Base-by-base conservation (phyloP, 345 rosid species). In the Ricinus communis region DNA sequence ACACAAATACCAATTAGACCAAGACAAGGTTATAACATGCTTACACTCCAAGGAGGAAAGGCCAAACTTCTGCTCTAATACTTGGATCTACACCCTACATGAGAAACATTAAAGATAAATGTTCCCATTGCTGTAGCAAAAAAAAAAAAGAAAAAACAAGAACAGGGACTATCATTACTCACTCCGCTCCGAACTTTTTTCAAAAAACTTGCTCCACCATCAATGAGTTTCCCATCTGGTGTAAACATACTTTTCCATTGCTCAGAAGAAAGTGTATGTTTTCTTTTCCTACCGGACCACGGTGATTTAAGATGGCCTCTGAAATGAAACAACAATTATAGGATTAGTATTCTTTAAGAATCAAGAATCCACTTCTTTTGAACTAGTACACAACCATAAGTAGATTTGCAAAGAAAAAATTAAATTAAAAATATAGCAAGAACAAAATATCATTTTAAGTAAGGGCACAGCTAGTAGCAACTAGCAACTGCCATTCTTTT, bases 41-140 rank as follows among this genome's bases (percentile, higher is more conserved):
- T 90, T 87, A 95, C 99, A 95, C 97, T 75, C 98, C 98, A 62
- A 95, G 98, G 64, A 95, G 98, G 74, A 89, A 92, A 0, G 99
- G 99, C 99, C 99, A 95, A 53, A 95, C 98, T 76, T 92, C 96
- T 0, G 89, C 73, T 54, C 98, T 86, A 71, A 95, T 87, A 82
- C 82, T 85, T 43, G 96, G 97, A 88, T 95, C 87, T 72, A 95
- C 82, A 30, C 99, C 99, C 99, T 95, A 40, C 74, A 87, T n/a
- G 21, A 61, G 21, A 67, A 55, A 50, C 0, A 72, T 62, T 31
- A 62, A 41, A 70, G 45, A 69, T 77, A 62, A 79, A 65, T 50
- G n/a, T n/a, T n/a, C n/a, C n/a, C n/a, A n/a, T n/a, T n/a, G n/a
- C n/a, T n/a, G n/a, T n/a, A n/a, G n/a, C n/a, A n/a, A 70, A 67